Base-by-base conservation (phyloP, 2,329 filamentous ascomycete genomes). In the Colletotrichum aenigma region DNA sequence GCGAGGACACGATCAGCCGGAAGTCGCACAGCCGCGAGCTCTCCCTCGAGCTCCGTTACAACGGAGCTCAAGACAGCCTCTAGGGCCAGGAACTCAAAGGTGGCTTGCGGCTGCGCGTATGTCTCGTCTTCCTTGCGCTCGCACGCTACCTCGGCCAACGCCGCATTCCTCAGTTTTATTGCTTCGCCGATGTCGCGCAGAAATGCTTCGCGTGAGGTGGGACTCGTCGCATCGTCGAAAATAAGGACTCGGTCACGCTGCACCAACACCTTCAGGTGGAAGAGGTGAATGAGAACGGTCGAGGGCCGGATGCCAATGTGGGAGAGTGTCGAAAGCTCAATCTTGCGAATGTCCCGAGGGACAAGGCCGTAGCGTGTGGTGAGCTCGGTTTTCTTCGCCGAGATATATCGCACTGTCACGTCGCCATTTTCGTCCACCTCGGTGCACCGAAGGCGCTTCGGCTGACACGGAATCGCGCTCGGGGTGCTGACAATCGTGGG, bases 341-440 rank as follows among this genome's bases (percentile, higher is more conserved):
- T 98, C 86, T 99, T 99, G 80, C 96, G 94, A 70, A 99, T 89
- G 87, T 99, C 96, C 76, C 96, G 96, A 70, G 97, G 96, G 62
- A 98, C 90, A 30, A 98, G 90, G 34, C 96, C 96, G 83, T 98
- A 98, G 94, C 96, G 78, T 67, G 96, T 95, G 84, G 98, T 98
- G 62, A 99, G 88, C 86, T 98, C 96, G 81, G 93, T 96, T 89
- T 98, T 99, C 86, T 96, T 97, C 85, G 98, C 98, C 84, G 98
- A 97, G 75, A 96, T 95, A 82, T 97, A 97, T 24, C 97, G 94
- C 73, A 98, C 88, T n/a, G 96, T 97, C 28, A 98, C 96, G 80
- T 97, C 94, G 60, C 96, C 96, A 81, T 95, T 92, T 83, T 96
- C 95, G 80, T 98, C 96, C 75, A 98, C 95, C 84, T 98, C 97